Evolutionary conservation across 225 moss, liverwort and hornwort species (phyloP), one percentile per base, ranked within the genome.

Genomic region (Physcomitrellopsis africana): DNA sequence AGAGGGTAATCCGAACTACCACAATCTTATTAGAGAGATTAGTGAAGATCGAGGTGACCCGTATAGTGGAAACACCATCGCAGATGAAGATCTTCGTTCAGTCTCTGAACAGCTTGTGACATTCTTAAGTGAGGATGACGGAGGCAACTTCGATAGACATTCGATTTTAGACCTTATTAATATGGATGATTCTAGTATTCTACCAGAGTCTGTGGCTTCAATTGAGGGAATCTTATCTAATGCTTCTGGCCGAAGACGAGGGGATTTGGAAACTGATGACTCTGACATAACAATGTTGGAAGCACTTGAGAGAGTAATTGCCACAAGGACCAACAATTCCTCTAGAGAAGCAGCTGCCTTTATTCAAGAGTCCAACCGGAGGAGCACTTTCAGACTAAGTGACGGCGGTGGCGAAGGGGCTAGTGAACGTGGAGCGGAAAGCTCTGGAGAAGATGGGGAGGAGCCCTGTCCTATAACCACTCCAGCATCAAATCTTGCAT

Each of bases 361-460:
- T 29, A 43, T 72, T 69, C 84, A 65, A 51, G 88, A 79, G 64
- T 60, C 78, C 18, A 78, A 61, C 55, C 72, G 70, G 45, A 83
- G 87, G 76, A 79, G 60, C 59, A 77, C 76, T 70, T 81, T 83
- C 66, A 87, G 91, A 70, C 68, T 81, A 42, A 85, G 78, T 75
- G 78, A 81, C 47, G 77, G 66, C 42, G 79, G 82, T 69, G 77
- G 70, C 72, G 83, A 85, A 62, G 83, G 81, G 60, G 81, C 67
- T 48, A 83, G 80, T 79, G 85, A 85, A 51, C 63, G 65, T 59
- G 79, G 78, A 60, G 82, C 75, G 62, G 91, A 82, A 69, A 92
- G 83, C 69, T 92, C 83, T 48, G 89, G 83, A 68, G 92, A 90
- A 74, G 90, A 89, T 65, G 85, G 76, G 70, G 89, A 89, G 65